A percentile compares a stretch with the other conserved stretches of the same genome.
Conservation (phyloP, 169 alveolate genomes). For the Plasmodium yoelii region DNA sequence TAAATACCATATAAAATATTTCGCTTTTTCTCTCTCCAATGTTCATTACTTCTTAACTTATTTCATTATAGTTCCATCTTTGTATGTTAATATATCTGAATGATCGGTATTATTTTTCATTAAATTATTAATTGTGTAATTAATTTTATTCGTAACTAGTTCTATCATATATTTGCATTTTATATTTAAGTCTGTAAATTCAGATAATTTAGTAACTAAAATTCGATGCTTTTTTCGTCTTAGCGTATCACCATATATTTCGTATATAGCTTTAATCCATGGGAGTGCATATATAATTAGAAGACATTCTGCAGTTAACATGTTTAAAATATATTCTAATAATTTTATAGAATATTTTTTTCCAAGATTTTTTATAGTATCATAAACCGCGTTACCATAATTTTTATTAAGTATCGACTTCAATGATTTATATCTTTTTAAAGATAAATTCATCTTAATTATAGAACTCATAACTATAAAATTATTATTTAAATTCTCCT, state of each 20-base stretch:
- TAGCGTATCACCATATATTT: conserved; percentile 27
- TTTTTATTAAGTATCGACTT: not conserved
- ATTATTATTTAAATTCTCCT: conserved; percentile 8
- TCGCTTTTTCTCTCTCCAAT: too few species aligned
- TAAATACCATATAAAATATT: too few species aligned
- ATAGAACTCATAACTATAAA: conserved; percentile 26
- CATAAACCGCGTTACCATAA: conserved; percentile 8
- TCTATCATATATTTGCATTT: conserved; percentile 34
- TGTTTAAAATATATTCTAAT: conserved; percentile 22
- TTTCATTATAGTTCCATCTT: conserved; percentile 69
- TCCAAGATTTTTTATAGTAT: conserved; percentile 36
- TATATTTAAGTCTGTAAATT: conserved; percentile 5
- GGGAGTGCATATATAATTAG: not conserved
- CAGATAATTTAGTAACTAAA: conserved; percentile 32
- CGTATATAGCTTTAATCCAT: conserved; percentile 63
- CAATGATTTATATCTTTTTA: conserved; percentile 22
- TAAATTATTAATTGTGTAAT: conserved; percentile 30
- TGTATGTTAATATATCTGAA: conserved; percentile 21
- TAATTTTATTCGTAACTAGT: conserved; percentile 37
- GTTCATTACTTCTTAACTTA: not conserved
- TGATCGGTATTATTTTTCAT: conserved; percentile 16
- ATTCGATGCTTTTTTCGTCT: conserved; percentile 37
- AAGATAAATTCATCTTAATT: conserved; percentile 47
- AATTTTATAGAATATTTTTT: conserved; percentile 60
- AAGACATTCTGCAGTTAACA: not conserved